phyloP scores from a whole-genome alignment of 1,284 basidiomycete species.

The Neolentinus lepideus region DNA sequence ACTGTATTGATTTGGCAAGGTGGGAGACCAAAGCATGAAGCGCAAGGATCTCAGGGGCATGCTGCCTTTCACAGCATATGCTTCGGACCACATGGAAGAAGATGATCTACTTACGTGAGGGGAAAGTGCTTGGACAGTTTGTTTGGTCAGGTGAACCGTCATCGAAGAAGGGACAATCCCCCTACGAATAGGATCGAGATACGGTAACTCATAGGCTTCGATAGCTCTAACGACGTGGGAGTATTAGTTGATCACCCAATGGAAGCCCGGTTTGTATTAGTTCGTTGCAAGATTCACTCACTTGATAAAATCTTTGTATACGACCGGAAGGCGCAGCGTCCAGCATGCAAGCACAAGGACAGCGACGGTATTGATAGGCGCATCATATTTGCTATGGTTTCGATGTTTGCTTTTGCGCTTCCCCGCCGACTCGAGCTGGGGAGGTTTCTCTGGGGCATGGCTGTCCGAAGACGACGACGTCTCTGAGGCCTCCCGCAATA shows the following conservation, averaged over 20 bases:
- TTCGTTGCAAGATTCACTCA: slow-evolving; percentile 25
- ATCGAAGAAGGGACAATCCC: slow-evolving; percentile 55
- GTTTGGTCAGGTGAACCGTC: slow-evolving; percentile 62
- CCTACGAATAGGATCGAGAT: slow-evolving; percentile 62
- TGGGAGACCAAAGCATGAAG: slow-evolving; percentile 60
- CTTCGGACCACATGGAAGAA: neutral
- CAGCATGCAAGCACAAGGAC: slow-evolving; percentile 70
- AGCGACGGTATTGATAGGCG: slow-evolving; percentile 53
- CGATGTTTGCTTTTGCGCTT: slow-evolving; percentile 12
- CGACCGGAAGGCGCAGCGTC: slow-evolving; percentile 69
- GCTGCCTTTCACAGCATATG: slow-evolving; percentile 29
- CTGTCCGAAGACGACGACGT: slow-evolving; percentile 32
- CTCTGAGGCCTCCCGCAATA: slow-evolving; percentile 50
- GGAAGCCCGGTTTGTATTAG: slow-evolving; percentile 2
- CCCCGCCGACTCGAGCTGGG: slow-evolving; percentile 9
- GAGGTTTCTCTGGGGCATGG: slow-evolving; percentile 10
- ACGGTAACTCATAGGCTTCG: slow-evolving; percentile 72
- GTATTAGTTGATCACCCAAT: neutral
- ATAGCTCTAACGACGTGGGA: slow-evolving; percentile 42
- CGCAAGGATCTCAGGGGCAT: slow-evolving; percentile 48
- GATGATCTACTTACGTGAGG: slow-evolving; percentile 46
- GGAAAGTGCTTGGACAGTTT: slow-evolving; percentile 56
- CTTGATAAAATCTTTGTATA: slow-evolving; percentile 71
- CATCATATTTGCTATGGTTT: slow-evolving; percentile 30
- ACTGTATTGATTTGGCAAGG: slow-evolving; percentile 49